phyloP scores from a whole-genome alignment of 1,284 basidiomycete genomes.

The Leccinum cinnamomeum region DNA sequence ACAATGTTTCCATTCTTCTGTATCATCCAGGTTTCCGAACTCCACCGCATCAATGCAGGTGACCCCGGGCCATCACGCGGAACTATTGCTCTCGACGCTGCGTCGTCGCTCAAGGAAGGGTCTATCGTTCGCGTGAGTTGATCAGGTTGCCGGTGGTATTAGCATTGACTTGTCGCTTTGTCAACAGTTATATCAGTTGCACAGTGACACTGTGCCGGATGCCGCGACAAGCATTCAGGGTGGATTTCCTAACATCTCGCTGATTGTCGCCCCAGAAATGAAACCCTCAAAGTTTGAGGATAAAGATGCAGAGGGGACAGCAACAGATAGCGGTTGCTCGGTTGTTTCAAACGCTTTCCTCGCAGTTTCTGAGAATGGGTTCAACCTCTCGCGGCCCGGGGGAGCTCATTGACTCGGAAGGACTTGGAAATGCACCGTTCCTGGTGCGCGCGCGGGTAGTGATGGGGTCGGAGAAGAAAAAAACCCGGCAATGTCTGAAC shows the following conservation, averaged over 20 bases:
- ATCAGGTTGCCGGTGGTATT: background rate
- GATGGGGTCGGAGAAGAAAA: conserved; percentile 18
- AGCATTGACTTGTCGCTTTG: background rate
- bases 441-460: conserved; percentile 30
- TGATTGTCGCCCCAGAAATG: conserved; percentile 25
- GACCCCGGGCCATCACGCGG: conserved; percentile 68
- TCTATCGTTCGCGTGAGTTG: conserved; percentile 58
- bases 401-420: conserved; percentile 12
- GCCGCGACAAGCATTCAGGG: background rate
- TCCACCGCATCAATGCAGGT: conserved; percentile 70
- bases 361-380: conserved; percentile 60
- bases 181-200: conserved; percentile 23
- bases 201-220: background rate
- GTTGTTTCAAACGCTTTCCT: conserved; percentile 46
- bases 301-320: conserved; percentile 4
- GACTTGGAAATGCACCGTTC: conserved; percentile 43
- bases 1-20: background rate
- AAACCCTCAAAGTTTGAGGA: background rate
- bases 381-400: conserved; percentile 35
- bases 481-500: conserved; percentile 24
- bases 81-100: conserved; percentile 66
- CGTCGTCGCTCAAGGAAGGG: conserved; percentile 57
- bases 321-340: background rate
- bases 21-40: conserved; percentile 39
- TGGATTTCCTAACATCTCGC: conserved; percentile 16